Base-by-base conservation (phyloP, 2,329 filamentous ascomycete genomes). In the Coniella vitis region DNA sequence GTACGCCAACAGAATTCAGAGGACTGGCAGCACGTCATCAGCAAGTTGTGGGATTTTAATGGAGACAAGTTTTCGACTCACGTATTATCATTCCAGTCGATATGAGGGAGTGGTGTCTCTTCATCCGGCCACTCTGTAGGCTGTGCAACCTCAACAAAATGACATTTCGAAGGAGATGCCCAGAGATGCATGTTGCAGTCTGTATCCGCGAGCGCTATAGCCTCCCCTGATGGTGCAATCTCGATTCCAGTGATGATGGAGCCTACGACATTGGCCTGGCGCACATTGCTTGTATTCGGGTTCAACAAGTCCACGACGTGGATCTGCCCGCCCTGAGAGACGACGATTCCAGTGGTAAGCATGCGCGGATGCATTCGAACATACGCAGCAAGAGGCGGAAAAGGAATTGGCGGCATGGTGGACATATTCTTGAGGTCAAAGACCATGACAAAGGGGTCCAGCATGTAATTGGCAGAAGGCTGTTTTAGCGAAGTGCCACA, bases 241-340 rank as follows among this genome's bases (percentile, higher is more conserved):
- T 95, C 90, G 55, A 96, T 81, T 55, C 87, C 84, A 51, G 81
- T 83, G 57, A 95, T 76, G 57, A 85, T 88, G 1, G 76, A 78
- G 22, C 83, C 76, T 38, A 53, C 51, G 4, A 90, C 80, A 58
- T 90, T 90, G 31, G 87, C 84, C 67, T 94, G 90, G 44, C 87
- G 81, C 45, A 95, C 81, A 57, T 86, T 90, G 61, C 88, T 89
- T 17, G 87, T 84, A 61, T 94, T 90, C 0, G 89, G 87, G 54
- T 95, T 95, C 81, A 94, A 89, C 4, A 98, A 78, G 65, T 98
- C 93, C 44, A 97, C 89, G 13, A 97, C 86, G 63, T 98, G 91
- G 65, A 98, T 86, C 65, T 96, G 90, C 1, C 94, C 93, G 38
- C 82, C 86, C 60, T 94, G 89, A 3, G 91, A 95, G 22, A 90